Percentiles rank a stretch among this genome's conserved stretches.
phyloP scores from a whole-genome alignment of 208 protist species.

The Giardia duodenalis region DNA sequence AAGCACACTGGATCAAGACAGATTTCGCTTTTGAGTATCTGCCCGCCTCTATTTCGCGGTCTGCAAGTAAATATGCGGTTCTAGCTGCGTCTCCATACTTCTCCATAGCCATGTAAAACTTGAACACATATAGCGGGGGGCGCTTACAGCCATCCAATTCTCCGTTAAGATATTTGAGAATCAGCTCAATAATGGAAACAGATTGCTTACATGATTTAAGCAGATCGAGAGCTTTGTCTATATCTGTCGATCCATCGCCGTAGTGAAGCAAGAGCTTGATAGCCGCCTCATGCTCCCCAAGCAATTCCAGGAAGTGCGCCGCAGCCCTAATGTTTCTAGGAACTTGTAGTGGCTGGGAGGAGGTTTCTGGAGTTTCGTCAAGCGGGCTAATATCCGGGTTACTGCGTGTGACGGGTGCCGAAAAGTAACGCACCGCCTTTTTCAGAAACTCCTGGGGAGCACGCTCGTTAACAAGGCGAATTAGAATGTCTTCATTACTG shows the following conservation, averaged over 20 bases:
- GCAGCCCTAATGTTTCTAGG: slow-evolving; percentile 16
- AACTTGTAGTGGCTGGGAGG: no score
- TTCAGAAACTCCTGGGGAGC: slow-evolving; percentile 2
- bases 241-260: slow-evolving; percentile 9
- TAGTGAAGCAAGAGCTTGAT: slow-evolving; percentile 12
- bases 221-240: slow-evolving; percentile 25
- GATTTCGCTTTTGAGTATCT: not conserved
- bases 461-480: not conserved
- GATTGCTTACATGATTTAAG: slow-evolving; percentile 6
- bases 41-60: not conserved
- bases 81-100: not conserved
- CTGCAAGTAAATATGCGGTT: not conserved
- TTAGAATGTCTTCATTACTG: slow-evolving; percentile 22
- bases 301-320: slow-evolving; percentile 13
- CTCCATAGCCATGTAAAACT: slow-evolving; percentile 17
- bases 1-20: slow-evolving; percentile 5
- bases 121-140: slow-evolving; percentile 19
- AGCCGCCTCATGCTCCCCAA: not conserved
- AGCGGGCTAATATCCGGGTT: no score
- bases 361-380: not conserved
- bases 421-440: slow-evolving; percentile 19
- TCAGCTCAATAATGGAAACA: slow-evolving; percentile 20
- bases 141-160: slow-evolving; percentile 16
- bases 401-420: no score
- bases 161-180: slow-evolving; percentile 15